phyloP scores from a whole-genome alignment of 208 protist genomes.

The Trypanosoma boissoni region DNA sequence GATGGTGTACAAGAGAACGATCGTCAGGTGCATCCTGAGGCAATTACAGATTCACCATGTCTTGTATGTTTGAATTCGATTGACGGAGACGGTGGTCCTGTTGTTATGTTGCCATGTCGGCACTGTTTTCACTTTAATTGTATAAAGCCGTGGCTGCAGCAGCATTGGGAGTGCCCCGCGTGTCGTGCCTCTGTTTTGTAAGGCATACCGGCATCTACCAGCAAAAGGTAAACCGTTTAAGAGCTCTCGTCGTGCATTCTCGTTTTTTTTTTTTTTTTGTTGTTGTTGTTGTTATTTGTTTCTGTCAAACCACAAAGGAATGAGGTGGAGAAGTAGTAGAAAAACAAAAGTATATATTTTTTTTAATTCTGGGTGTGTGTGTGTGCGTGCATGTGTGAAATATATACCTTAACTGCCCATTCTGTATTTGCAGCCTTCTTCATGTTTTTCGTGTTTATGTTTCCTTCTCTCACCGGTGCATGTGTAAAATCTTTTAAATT shows the following conservation, averaged over 20 bases:
- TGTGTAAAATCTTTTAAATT: no score
- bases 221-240: no score
- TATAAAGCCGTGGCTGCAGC: conserved; percentile 33
- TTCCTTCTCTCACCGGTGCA: no score
- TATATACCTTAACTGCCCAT: neutral
- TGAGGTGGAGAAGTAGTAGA: no score
- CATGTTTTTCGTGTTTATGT: no score
- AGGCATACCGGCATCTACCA: no score
- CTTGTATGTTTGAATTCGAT: conserved; percentile 21
- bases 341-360: no score
- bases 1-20: conserved; percentile 20
- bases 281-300: conserved; percentile 20
- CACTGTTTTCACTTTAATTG: conserved; percentile 40
- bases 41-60: conserved; percentile 11
- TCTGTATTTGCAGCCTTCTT: neutral
- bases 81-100: neutral
- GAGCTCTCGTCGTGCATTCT: no score
- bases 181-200: conserved; percentile 26
- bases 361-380: neutral
- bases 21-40: conserved; percentile 26
- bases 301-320: no score
- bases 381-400: neutral
- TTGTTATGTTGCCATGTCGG: conserved; percentile 34
- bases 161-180: conserved; percentile 28
- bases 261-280: conserved; percentile 19